A percentile compares a stretch with the other conserved stretches of the same genome.
These are phyloP conservation scores for Pseudogymnoascus sp. DNA, from an alignment of 2,329 filamentous ascomycete species.

Conservation along the genomic window DNA sequence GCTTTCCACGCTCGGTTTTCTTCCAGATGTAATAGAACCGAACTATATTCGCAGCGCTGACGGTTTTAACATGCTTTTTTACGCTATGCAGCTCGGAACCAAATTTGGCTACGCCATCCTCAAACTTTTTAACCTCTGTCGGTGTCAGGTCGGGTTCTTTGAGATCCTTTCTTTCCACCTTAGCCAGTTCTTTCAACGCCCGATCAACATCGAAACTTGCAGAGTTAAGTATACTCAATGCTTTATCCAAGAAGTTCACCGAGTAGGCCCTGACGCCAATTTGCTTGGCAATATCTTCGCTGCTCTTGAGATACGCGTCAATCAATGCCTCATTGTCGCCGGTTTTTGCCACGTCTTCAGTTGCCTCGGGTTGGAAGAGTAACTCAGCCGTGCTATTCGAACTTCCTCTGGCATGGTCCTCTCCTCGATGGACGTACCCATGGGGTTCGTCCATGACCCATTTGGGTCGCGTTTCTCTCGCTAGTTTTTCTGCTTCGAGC, in stretches of 20 bases:
- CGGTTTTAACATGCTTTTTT: conserved; percentile 77
- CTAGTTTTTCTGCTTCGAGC: conserved; percentile 73
- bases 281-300: conserved; percentile 56
- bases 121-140: conserved; percentile 80
- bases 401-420: conserved; percentile 66
- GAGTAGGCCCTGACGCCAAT: conserved; percentile 69
- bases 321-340: conserved; percentile 49
- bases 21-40: conserved; percentile 99
- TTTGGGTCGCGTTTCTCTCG: conserved; percentile 76
- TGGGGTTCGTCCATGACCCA: conserved; percentile 89
- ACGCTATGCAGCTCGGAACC: conserved; percentile 84
- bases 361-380: conserved; percentile 69
- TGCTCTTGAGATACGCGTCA: conserved; percentile 63
- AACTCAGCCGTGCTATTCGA: conserved; percentile 67
- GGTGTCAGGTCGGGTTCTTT: conserved; percentile 78
- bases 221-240: conserved; percentile 65
- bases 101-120: conserved; percentile 82
- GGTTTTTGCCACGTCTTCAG: conserved; percentile 32
- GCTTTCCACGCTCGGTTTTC: conserved; percentile 76
- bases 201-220: conserved; percentile 65
- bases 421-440: conserved; percentile 79
- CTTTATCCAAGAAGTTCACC: conserved; percentile 84
- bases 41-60: conserved; percentile 73
- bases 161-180: conserved; percentile 63
- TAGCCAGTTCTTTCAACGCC: conserved; percentile 64